Evolutionary conservation across 257 asterid species (phyloP), one percentile per base, ranked within the genome.

Genomic region (Ajuga chamaepitys): DNA sequence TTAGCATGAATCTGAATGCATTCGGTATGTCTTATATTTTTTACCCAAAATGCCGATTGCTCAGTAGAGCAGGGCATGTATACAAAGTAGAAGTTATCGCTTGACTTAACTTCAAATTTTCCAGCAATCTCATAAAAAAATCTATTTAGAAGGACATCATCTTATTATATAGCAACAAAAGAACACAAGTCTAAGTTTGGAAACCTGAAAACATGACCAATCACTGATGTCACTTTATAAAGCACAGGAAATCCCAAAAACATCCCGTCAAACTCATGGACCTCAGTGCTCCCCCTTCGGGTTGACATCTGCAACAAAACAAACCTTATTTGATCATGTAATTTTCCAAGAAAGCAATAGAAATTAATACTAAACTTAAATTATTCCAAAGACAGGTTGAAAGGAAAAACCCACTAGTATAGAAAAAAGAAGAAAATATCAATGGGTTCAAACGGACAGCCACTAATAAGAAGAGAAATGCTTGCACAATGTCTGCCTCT

Each of bases 121-220:
- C 28, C 63, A 54, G 60, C 56, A 37, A 38, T 54, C 17, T 13
- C 40, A 30, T 13, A 26, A 48, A 55, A 51, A 50, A 40, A 3
- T 13, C 21, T 40, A 14, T 44, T 41, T 7, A 34, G 14, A 42
- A 65, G 25, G 20, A 35, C 13, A 47, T 42, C 55, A 61, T 45
- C 45, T 37, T 17, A 47, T 17, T 62, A 56, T 35, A 59, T 16
- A 66, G 41, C 30, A 44, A 56, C 28, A 9, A 38, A 69, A 75
- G 60, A 54, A 51, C 37, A 73, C n/a, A 9, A 35, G 52, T 59
- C 14, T 40, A 64, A 60, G 13, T 42, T 66, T 47, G 57, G 53
- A 61, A 67, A 91, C 97, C 97, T 91, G 95, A 91, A 91, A 68
- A 91, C 95, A 74, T 91, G 97, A 64, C 97, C 97, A 77, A 91